A percentile compares a stretch with the other conserved stretches of the same genome.
Evolutionary conservation across 305 asterid genomes (phyloP).

Genomic region (Plantago coronopus): DNA sequence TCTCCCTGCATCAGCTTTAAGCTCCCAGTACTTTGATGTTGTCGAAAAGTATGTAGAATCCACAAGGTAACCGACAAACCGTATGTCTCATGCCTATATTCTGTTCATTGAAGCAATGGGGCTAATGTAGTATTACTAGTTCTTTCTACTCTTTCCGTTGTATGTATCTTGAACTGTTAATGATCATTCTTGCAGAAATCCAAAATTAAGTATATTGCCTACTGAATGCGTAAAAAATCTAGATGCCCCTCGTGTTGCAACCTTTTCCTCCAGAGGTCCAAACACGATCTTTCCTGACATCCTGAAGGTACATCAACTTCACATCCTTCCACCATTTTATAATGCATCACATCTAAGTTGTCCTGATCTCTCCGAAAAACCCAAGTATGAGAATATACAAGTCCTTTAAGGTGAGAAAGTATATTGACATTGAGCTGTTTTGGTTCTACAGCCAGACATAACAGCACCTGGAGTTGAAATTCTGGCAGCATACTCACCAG

Average conservation of each 20-base stretch:
- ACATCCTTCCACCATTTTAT: not conserved
- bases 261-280: slow-evolving; percentile 49
- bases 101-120: not conserved
- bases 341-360: not conserved
- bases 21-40: not conserved
- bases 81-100: no score
- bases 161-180: no score
- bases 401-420: not conserved
- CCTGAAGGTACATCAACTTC: slow-evolving; percentile 27
- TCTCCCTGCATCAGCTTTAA: slow-evolving; percentile 25
- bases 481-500: slow-evolving; percentile 35
- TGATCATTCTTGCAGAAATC: slow-evolving; percentile 18
- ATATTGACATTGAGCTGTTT: not conserved
- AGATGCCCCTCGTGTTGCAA: slow-evolving; percentile 36
- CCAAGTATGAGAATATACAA: no score
- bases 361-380: no score
- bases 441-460: slow-evolving; percentile 34
- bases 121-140: no score
- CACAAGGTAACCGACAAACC: slow-evolving; percentile 23
- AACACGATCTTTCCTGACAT: slow-evolving; percentile 35
- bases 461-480: slow-evolving; percentile 44
- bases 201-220: slow-evolving; percentile 11
- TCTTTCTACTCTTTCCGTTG: no score
- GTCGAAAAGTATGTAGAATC: slow-evolving; percentile 25
- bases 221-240: slow-evolving; percentile 22